phyloP scores from a whole-genome alignment of 306 rosid species.

The Vicia villosa region DNA sequence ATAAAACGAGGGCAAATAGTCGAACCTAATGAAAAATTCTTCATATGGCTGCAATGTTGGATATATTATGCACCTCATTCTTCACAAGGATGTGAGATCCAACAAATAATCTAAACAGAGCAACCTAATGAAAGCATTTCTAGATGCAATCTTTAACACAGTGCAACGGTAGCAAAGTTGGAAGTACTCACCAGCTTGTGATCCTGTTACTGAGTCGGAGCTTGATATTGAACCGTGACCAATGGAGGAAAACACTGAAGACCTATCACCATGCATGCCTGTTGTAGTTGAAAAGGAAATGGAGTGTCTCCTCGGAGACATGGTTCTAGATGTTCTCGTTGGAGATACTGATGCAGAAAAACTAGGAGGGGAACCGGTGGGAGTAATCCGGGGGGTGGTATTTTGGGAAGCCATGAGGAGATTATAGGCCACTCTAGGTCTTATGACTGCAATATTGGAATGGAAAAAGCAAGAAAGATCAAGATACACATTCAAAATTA shows the following conservation, averaged over 20 bases:
- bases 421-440: constrained; percentile 66
- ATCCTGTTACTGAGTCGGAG: constrained; percentile 56
- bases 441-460: constrained; percentile 41
- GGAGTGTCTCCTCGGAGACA: constrained; percentile 79
- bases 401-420: constrained; percentile 78
- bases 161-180: constrained; percentile 8
- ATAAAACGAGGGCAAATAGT: neutral
- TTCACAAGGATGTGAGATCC: constrained; percentile 15
- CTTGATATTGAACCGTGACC: constrained; percentile 50
- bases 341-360: constrained; percentile 86
- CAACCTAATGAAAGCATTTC: constrained; percentile 12
- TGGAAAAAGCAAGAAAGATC: constrained; percentile 25
- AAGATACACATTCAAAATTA: constrained; percentile 26
- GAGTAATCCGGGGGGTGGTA: constrained; percentile 74
- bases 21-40: constrained; percentile 12
- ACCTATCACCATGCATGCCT: constrained; percentile 68
- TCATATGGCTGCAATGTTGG: neutral
- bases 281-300: constrained; percentile 76
- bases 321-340: constrained; percentile 69
- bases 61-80: constrained; percentile 15
- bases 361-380: constrained; percentile 79
- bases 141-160: constrained; percentile 22
- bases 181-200: constrained; percentile 68
- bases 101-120: constrained; percentile 14
- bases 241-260: constrained; percentile 53